Percentiles rank a stretch among this genome's conserved stretches.
Evolutionary conservation across 495 filamentous ascomycete genomes (phyloP).

Genomic region (Tuber borchii): DNA sequence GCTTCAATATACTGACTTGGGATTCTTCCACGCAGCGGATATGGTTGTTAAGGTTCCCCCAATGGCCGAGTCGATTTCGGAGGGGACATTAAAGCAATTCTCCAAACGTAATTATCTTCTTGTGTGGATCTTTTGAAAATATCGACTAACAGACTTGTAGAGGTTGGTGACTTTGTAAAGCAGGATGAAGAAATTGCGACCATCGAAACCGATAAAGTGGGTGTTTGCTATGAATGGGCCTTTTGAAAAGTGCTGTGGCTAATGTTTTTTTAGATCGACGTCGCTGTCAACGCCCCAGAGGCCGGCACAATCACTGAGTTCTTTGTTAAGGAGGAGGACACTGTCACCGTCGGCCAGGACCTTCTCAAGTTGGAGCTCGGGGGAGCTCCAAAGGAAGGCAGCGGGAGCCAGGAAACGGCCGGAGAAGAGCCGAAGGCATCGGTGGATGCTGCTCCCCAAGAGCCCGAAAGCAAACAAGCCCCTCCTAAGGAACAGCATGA

Average conservation of each 20-base stretch:
- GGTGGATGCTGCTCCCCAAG: conserved; percentile 48
- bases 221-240: conserved; percentile 16
- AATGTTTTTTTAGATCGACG: conserved; percentile 66
- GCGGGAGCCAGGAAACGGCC: conserved; percentile 47
- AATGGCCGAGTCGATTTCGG: conserved; percentile 98
- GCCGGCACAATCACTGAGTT: conserved; percentile 84
- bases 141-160: conserved; percentile 44
- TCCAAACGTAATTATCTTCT: conserved; percentile 59
- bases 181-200: conserved; percentile 97
- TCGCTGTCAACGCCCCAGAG: conserved; percentile 89
- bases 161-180: conserved; percentile 90
- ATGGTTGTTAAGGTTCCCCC: conserved; percentile 85
- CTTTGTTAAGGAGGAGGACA: conserved; percentile 89
- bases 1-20: neutral
- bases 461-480: conserved; percentile 42
- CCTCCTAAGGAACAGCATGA: conserved; percentile 46
- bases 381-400: conserved; percentile 52
- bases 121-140: conserved; percentile 3
- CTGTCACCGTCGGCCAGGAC: conserved; percentile 89
- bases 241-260: conserved; percentile 4
- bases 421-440: conserved; percentile 55
- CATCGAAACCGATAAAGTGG: conserved; percentile 99
- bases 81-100: conserved; percentile 94
- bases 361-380: conserved; percentile 77
- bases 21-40: conserved; percentile 45